Percentiles rank a stretch among this genome's conserved stretches.
Evolutionary conservation across 148 eudicot species (phyloP).

Genomic region (Camellia lanceoleosa): DNA sequence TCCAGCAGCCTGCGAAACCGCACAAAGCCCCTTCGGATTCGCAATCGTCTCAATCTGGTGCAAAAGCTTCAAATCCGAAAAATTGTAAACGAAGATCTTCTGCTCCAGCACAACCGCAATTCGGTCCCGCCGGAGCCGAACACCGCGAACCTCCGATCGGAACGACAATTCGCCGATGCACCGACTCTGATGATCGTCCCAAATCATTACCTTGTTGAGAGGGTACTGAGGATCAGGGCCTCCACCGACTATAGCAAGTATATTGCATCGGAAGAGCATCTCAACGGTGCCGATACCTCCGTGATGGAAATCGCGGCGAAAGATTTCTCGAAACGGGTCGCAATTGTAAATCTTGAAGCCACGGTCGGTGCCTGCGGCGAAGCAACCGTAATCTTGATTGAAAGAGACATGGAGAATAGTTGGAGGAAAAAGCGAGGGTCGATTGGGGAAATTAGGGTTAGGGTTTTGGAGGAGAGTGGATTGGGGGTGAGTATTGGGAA

Average conservation of each 20-base stretch:
- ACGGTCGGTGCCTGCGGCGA: slow-evolving; percentile 33
- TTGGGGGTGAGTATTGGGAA: too few species aligned
- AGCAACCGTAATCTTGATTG: slow-evolving; percentile 41
- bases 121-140: slow-evolving; percentile 27
- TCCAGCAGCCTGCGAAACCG: slow-evolving; percentile 27
- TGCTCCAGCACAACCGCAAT: slow-evolving; percentile 39
- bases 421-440: not conserved
- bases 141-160: slow-evolving; percentile 37
- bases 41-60: slow-evolving; percentile 42
- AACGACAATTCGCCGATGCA: slow-evolving; percentile 35
- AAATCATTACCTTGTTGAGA: slow-evolving; percentile 22
- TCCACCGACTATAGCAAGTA: slow-evolving; percentile 36
- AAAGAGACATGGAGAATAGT: slow-evolving; percentile 33
- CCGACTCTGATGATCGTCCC: slow-evolving; percentile 19
- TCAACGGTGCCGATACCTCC: slow-evolving; percentile 36
- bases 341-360: slow-evolving; percentile 39
- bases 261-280: slow-evolving; percentile 42
- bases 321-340: slow-evolving; percentile 38
- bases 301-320: slow-evolving; percentile 31
- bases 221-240: slow-evolving; percentile 39
- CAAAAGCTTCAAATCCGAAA: slow-evolving; percentile 33
- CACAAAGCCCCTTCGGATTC: slow-evolving; percentile 46
- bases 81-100: slow-evolving; percentile 37
- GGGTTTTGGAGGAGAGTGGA: not conserved
- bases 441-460: not conserved